A percentile compares a stretch with the other conserved stretches of the same genome.
Evolutionary conservation across 2,329 filamentous ascomycete species (phyloP).

Genomic region (Epichloe scottii): DNA sequence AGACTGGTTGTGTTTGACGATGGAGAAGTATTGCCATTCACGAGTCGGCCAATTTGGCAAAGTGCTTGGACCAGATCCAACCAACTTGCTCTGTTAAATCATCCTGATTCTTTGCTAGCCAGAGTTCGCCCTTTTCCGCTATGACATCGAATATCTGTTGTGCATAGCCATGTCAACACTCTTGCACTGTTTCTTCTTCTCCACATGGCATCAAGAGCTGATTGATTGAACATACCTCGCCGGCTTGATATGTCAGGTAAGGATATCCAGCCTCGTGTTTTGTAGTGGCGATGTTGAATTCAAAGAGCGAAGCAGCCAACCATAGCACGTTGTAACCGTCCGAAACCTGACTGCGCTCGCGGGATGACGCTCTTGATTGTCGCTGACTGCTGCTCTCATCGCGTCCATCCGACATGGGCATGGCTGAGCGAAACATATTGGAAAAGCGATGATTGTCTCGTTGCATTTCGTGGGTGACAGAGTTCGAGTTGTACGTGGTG

Average conservation of each 20-base stretch:
- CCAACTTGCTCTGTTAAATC: slow-evolving; percentile 68
- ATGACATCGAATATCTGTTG: slow-evolving; percentile 77
- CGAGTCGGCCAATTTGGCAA: slow-evolving; percentile 53
- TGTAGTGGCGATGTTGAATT: slow-evolving; percentile 91
- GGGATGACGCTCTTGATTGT: slow-evolving; percentile 47
- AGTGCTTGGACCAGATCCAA: slow-evolving; percentile 99
- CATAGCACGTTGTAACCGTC: slow-evolving; percentile 67
- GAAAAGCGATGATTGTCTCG: slow-evolving; percentile 52
- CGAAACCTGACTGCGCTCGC: slow-evolving; percentile 39
- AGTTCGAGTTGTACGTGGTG: slow-evolving; percentile 39
- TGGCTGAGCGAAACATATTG: slow-evolving; percentile 74
- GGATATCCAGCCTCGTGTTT: slow-evolving; percentile 90
- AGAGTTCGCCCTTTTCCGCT: slow-evolving; percentile 91
- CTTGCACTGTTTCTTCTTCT: not conserved
- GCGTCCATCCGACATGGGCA: slow-evolving; percentile 62
- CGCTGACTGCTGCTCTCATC: slow-evolving; percentile 35
- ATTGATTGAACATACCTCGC: slow-evolving; percentile 50
- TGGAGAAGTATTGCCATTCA: slow-evolving; percentile 7
- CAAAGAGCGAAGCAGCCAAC: slow-evolving; percentile 84
- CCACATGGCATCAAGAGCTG: not conserved
- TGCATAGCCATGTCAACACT: not conserved
- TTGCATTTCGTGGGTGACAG: slow-evolving; percentile 31
- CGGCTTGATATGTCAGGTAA: slow-evolving; percentile 88
- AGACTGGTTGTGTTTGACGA: not conserved
- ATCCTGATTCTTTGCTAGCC: slow-evolving; percentile 96